Evolutionary conservation across 345 rosid species (phyloP).

Genomic region (Sonneratia alba): DNA sequence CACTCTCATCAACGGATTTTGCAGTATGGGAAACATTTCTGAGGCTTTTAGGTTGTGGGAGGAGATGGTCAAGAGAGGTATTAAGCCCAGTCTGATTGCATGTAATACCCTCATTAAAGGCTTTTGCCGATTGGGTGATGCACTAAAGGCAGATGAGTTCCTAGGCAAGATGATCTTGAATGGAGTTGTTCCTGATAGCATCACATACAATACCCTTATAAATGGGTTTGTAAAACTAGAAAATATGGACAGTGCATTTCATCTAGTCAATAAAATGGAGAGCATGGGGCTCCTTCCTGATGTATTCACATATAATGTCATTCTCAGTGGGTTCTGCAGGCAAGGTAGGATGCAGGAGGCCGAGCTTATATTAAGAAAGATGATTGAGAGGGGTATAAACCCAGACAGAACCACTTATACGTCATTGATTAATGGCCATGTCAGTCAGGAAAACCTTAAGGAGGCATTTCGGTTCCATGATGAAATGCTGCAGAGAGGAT

Average conservation of each 20-base stretch:
- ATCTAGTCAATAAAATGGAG: constrained; percentile 56
- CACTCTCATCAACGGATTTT: constrained; percentile 56
- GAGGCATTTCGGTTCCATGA: constrained; percentile 79
- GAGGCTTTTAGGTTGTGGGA: constrained; percentile 69
- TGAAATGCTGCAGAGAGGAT: constrained; percentile 75
- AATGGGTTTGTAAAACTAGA: constrained; percentile 60
- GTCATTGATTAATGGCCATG: constrained; percentile 75
- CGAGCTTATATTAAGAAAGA: constrained; percentile 44
- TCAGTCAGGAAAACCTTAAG: constrained; percentile 53
- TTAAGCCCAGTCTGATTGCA: constrained; percentile 49
- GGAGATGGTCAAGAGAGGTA: constrained; percentile 52
- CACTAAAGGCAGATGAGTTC: constrained; percentile 51
- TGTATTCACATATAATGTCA: constrained; percentile 48
- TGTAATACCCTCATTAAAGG: constrained; percentile 71
- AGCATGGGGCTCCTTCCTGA: constrained; percentile 43
- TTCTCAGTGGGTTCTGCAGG: constrained; percentile 63
- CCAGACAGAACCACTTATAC: constrained; percentile 62
- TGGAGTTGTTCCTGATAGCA: constrained; percentile 51
- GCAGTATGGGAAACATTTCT: constrained; percentile 39
- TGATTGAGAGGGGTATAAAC: constrained; percentile 49
- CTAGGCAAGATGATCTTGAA: constrained; percentile 44
- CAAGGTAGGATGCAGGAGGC: constrained; percentile 75
- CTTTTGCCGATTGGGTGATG: constrained; percentile 56
- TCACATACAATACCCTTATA: constrained; percentile 59
- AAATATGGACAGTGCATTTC: constrained; percentile 55